Conservation (phyloP, 2,329 filamentous ascomycete species). For the Aspergillus ibericus region DNA sequence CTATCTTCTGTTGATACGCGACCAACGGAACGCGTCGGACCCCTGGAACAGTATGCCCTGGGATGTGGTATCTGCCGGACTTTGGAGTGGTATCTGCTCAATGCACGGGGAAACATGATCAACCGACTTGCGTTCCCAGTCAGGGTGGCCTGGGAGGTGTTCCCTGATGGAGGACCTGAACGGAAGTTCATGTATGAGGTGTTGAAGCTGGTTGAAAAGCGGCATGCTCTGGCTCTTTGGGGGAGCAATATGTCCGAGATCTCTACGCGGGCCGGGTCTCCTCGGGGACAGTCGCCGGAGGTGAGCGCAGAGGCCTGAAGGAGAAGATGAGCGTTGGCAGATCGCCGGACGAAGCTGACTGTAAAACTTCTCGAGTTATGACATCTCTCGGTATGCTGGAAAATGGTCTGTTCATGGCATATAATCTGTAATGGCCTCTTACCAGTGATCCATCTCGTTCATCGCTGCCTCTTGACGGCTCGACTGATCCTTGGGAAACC, state of each 20-base stretch:
- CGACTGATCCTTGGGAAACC: not conserved
- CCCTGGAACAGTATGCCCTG: conserved; percentile 34
- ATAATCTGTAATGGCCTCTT: not conserved
- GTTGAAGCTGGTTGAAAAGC: conserved; percentile 34
- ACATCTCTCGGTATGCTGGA: not conserved
- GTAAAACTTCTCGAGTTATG: not conserved
- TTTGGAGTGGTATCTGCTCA: conserved; percentile 38
- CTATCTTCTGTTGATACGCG: conserved; percentile 36
- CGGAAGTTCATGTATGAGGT: conserved; percentile 34
- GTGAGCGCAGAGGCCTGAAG: not conserved
- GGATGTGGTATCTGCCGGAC: conserved; percentile 39
- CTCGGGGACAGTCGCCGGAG: conserved; percentile 8
- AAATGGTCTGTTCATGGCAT: not conserved
- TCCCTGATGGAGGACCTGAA: conserved; percentile 34
- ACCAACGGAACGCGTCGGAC: conserved; percentile 29
- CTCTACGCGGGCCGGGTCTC: conserved; percentile 29
- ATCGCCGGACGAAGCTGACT: not conserved
- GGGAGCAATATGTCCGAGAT: conserved; percentile 38
- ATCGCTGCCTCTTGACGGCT: not conserved
- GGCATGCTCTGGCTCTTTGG: conserved; percentile 38
- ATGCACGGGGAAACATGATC: conserved; percentile 40
- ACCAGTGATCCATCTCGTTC: not conserved
- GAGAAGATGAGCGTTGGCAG: not conserved
- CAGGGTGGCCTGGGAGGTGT: conserved; percentile 40
- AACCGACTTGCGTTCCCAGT: conserved; percentile 40